Conservation (phyloP, 805 yeast genomes). For the Cyberlindnera americana region DNA sequence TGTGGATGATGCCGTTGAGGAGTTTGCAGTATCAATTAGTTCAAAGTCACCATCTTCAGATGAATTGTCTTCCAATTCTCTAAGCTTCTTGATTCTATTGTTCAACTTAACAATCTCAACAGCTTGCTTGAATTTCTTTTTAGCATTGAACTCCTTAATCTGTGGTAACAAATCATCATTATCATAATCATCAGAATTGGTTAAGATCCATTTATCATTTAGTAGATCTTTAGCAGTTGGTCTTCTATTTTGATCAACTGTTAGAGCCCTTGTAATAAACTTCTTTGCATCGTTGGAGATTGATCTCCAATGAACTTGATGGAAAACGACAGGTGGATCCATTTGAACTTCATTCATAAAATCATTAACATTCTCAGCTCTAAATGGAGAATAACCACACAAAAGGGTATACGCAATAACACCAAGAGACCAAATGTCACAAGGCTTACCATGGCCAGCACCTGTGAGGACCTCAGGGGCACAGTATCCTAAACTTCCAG, state of each 20-base stretch:
- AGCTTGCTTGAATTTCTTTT: conserved; percentile 78
- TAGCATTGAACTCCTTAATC: conserved; percentile 79
- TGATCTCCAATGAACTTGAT: conserved; percentile 79
- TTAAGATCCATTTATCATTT: conserved; percentile 71
- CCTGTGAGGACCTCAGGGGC: conserved; percentile 90
- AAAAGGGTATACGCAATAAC: conserved; percentile 86
- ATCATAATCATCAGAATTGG: conserved; percentile 41
- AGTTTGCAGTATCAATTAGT: conserved; percentile 7
- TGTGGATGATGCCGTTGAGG: conserved; percentile 3
- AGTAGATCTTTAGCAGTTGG: conserved; percentile 66
- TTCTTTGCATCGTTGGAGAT: conserved; percentile 78
- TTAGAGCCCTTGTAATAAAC: conserved; percentile 69
- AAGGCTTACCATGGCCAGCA: conserved; percentile 89
- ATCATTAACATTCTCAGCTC: conserved; percentile 77
- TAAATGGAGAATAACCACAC: conserved; percentile 90
- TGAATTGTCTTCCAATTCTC: conserved; percentile 52
- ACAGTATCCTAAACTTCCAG: conserved; percentile 94
- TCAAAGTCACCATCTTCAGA: conserved; percentile 31
- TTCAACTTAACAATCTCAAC: conserved; percentile 79
- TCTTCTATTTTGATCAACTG: conserved; percentile 61
- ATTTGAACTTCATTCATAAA: conserved; percentile 74
- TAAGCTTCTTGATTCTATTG: conserved; percentile 71
- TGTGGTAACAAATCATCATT: conserved; percentile 71
- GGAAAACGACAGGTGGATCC: conserved; percentile 78
- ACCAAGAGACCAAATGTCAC: conserved; percentile 95